phyloP scores from a whole-genome alignment of 768 basidiomycete genomes.

The Chiua virens region DNA sequence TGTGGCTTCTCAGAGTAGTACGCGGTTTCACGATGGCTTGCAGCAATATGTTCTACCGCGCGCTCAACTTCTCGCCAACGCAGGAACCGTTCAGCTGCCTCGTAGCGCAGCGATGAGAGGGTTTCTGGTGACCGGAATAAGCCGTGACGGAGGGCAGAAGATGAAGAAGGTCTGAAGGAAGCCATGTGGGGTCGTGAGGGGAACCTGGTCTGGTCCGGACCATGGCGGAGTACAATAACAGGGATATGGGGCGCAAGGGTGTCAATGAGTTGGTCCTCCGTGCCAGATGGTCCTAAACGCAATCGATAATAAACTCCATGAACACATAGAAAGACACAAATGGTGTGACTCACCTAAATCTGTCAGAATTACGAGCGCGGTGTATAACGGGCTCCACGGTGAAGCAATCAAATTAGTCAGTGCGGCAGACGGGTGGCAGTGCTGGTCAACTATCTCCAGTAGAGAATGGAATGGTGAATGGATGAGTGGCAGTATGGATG shows the following conservation, averaged over 20 bases:
- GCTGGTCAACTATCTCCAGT: conserved; percentile 52
- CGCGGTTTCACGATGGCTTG: conserved; percentile 26
- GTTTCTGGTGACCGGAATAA: conserved; percentile 67
- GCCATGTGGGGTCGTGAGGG: conserved; percentile 43
- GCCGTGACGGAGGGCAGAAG: conserved; percentile 53
- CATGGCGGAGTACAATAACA: conserved; percentile 51
- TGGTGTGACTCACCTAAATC: conserved; percentile 41
- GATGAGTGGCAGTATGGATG: conserved; percentile 43
- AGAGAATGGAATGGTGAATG: conserved; percentile 58
- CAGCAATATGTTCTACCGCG: conserved; percentile 46
- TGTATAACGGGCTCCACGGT: conserved; percentile 57
- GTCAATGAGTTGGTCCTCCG: conserved; percentile 49
- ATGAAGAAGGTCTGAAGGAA: conserved; percentile 53
- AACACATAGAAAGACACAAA: conserved; percentile 1
- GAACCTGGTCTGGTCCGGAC: conserved; percentile 32
- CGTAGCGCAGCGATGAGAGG: conserved; percentile 53
- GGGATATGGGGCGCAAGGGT: conserved; percentile 54
- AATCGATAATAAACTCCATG: conserved; percentile 1
- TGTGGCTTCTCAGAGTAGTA: conserved; percentile 21
- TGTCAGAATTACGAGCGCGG: conserved; percentile 56
- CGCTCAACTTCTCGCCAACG: conserved; percentile 72
- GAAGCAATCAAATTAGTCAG: conserved; percentile 58
- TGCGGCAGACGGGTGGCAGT: conserved; percentile 49
- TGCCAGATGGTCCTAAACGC: conserved; percentile 24
- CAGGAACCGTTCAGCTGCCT: conserved; percentile 69